phyloP scores from a whole-genome alignment of 2,329 filamentous ascomycete genomes.

The Fonsecaea monophora region DNA sequence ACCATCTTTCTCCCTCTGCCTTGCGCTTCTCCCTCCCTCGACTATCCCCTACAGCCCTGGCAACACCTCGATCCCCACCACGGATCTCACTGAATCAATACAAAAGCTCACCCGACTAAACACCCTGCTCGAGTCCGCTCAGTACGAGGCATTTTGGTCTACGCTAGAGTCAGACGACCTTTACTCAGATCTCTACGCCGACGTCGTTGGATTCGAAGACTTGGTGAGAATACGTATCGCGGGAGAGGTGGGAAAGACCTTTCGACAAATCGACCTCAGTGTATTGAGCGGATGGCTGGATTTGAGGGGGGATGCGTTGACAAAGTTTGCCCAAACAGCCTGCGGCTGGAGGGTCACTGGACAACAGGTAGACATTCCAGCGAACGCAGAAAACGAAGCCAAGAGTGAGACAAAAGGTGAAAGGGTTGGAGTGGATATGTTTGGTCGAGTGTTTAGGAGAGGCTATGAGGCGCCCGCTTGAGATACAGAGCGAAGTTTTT shows the following conservation, averaged over 20 bases:
- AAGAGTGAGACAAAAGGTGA: slow-evolving; percentile 95
- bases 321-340: slow-evolving; percentile 82
- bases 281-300: slow-evolving; percentile 79
- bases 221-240: slow-evolving; percentile 89
- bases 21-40: slow-evolving; percentile 90
- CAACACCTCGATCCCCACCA: slow-evolving; percentile 50
- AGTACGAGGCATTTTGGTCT: slow-evolving; percentile 92
- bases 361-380: slow-evolving; percentile 73
- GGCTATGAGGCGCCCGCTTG: slow-evolving; percentile 83
- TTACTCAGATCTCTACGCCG: slow-evolving; percentile 92
- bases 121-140: slow-evolving; percentile 84
- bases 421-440: slow-evolving; percentile 71
- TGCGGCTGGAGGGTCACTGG: slow-evolving; percentile 84
- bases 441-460: slow-evolving; percentile 73
- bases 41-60: slow-evolving; percentile 68
- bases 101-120: slow-evolving; percentile 84
- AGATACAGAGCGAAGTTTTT: slow-evolving; percentile 3
- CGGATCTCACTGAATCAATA: slow-evolving; percentile 80
- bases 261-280: slow-evolving; percentile 72
- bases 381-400: slow-evolving; percentile 97
- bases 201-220: slow-evolving; percentile 94
- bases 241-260: slow-evolving; percentile 80
- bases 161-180: slow-evolving; percentile 92
- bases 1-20: slow-evolving; percentile 89
- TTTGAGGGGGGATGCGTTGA: slow-evolving; percentile 67